Evolutionary conservation across 2,329 filamentous ascomycete species (phyloP).

Genomic region (Beauveria rudraprayagi): DNA sequence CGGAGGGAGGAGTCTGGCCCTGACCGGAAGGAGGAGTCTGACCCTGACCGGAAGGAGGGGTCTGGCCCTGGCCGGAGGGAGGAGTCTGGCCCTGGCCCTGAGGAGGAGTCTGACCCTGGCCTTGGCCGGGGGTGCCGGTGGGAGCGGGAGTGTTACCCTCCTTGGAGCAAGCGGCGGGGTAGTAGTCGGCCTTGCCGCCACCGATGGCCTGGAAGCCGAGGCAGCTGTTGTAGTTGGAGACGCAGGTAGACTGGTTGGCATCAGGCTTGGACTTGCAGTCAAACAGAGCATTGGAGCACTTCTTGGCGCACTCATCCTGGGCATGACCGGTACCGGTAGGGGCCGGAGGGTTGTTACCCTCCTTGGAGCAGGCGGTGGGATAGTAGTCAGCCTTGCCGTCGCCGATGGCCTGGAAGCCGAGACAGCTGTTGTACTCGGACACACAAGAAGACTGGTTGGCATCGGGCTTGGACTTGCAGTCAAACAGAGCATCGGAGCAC

Average conservation of each 20-base stretch:
- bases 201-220: not conserved
- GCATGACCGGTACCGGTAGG: not conserved
- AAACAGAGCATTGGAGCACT: not conserved
- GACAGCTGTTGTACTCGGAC: not conserved
- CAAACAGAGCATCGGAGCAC: not conserved
- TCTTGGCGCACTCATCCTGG: not conserved
- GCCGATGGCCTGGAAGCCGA: not conserved
- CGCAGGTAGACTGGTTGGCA: not conserved
- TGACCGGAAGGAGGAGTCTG: too few relatives aligned
- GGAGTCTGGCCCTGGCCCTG: not conserved
- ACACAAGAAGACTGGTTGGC: not conserved
- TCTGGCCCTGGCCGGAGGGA: not conserved
- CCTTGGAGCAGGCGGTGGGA: not conserved
- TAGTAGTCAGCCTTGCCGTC: not conserved
- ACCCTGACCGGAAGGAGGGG: too few relatives aligned
- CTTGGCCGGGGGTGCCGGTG: not conserved
- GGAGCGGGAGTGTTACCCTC: not conserved
- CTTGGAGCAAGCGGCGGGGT: not conserved
- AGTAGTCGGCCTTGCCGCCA: not conserved
- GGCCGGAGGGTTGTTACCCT: too few relatives aligned
- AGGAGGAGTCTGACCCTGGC: not conserved
- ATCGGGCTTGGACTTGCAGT: not conserved
- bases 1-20: too few relatives aligned
- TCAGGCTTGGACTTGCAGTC: not conserved
- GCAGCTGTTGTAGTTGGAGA: not conserved